Evolutionary conservation across 495 filamentous ascomycete genomes (phyloP).

Genomic region (Neurospora sp.): DNA sequence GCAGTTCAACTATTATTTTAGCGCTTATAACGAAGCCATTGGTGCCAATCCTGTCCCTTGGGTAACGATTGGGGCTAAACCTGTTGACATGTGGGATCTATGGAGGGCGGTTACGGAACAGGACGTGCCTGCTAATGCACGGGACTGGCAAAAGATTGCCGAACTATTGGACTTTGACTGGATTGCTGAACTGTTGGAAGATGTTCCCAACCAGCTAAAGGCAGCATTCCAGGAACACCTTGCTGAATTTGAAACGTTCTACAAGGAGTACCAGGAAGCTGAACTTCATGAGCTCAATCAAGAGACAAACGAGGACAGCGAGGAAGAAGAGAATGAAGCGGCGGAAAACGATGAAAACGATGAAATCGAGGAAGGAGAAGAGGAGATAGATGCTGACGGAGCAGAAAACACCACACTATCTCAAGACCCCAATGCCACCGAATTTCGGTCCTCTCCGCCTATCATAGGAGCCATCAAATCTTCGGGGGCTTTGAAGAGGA

Average conservation of each 20-base stretch:
- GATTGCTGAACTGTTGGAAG: constrained; percentile 12
- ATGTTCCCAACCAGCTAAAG: constrained; percentile 26
- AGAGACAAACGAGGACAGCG: neutral
- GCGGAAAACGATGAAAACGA: constrained; percentile 9
- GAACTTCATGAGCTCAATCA: neutral
- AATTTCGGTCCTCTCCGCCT: neutral
- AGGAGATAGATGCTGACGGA: constrained; percentile 8
- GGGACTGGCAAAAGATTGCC: constrained; percentile 30
- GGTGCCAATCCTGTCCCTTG: constrained; percentile 7
- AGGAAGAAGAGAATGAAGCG: constrained; percentile 9
- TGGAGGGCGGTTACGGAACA: constrained; percentile 24
- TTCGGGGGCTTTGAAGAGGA: neutral
- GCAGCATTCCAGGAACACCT: constrained; percentile 23
- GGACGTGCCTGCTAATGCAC: constrained; percentile 12
- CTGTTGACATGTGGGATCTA: constrained; percentile 26
- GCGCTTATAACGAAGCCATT: constrained; percentile 7
- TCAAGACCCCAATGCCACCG: neutral
- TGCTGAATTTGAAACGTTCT: constrained; percentile 19
- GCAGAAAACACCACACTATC: neutral
- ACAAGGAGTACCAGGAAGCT: constrained; percentile 14
- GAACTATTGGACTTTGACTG: constrained; percentile 31
- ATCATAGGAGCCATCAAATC: neutral
- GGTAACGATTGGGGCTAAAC: constrained; percentile 14
- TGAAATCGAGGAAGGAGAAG: constrained; percentile 8
- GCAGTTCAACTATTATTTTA: constrained; percentile 22